These are phyloP conservation scores for Fusarium sp. DNA, from an alignment of 2,329 filamentous ascomycete genomes.

Conservation along the genomic window DNA sequence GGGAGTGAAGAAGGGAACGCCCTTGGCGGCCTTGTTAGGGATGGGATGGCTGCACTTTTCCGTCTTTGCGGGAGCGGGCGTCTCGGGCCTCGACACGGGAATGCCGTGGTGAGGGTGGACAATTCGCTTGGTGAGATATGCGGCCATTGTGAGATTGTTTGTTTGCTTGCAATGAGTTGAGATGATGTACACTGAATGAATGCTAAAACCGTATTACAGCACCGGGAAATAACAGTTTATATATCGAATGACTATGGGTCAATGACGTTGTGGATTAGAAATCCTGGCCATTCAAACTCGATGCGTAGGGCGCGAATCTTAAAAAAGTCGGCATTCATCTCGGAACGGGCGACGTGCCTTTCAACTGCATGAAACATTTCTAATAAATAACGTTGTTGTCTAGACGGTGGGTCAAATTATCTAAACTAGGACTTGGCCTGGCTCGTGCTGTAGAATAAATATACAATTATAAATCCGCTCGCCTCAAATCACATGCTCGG, in stretches of 20 bases:
- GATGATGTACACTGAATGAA: background rate
- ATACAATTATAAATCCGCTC: slow-evolving; percentile 26
- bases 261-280: slow-evolving; percentile 39
- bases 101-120: slow-evolving; percentile 50
- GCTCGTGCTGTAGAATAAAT: slow-evolving; percentile 4
- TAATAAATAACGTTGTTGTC: slow-evolving; percentile 31
- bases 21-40: slow-evolving; percentile 49
- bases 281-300: slow-evolving; percentile 6
- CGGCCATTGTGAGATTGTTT: slow-evolving; percentile 42
- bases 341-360: background rate
- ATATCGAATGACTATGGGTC: slow-evolving; percentile 11
- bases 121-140: slow-evolving; percentile 49
- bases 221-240: background rate
- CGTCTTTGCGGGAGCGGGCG: slow-evolving; percentile 40
- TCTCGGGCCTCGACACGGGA: slow-evolving; percentile 45
- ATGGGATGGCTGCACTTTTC: slow-evolving; percentile 47
- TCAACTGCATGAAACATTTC: slow-evolving; percentile 20
- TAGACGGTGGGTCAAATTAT: slow-evolving; percentile 19
- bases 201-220: background rate
- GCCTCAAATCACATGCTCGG: slow-evolving; percentile 13
- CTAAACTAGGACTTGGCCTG: slow-evolving; percentile 7
- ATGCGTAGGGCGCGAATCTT: background rate
- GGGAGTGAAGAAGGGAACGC: slow-evolving; percentile 65
- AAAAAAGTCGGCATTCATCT: background rate
- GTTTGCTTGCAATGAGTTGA: background rate